Evolutionary conservation across 176 grass and related monocot species (phyloP).

Genomic region (Carex kokanica): DNA sequence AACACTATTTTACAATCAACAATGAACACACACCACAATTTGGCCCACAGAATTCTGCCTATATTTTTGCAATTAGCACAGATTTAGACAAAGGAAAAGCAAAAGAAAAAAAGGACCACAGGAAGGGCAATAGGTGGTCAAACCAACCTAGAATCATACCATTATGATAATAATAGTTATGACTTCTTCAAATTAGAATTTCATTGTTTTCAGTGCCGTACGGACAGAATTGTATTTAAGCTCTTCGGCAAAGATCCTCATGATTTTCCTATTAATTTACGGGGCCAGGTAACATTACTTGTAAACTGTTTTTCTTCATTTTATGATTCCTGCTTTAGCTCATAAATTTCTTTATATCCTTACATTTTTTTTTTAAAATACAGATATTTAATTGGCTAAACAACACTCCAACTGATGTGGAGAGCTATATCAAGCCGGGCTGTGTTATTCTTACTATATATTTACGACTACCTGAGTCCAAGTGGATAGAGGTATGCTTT

Average conservation of each 20-base stretch:
- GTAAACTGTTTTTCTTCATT: slow-evolving; percentile 14
- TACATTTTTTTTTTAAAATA: slow-evolving; percentile 22
- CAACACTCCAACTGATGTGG: slow-evolving; percentile 93
- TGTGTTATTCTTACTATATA: slow-evolving; percentile 97
- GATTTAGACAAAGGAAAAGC: neutral
- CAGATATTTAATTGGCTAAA: slow-evolving; percentile 97
- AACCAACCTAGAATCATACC: neutral
- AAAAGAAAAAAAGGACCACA: neutral
- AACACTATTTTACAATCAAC: neutral
- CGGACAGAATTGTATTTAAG: slow-evolving; percentile 95
- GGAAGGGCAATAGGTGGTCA: neutral
- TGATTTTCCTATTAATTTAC: slow-evolving; percentile 80
- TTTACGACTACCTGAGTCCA: slow-evolving; percentile 73
- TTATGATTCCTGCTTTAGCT: slow-evolving; percentile 3
- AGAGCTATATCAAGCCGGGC: slow-evolving; percentile 95
- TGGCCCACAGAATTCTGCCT: neutral
- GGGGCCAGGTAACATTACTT: slow-evolving; percentile 55
- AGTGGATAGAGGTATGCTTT: slow-evolving; percentile 66
- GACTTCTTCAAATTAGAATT: neutral
- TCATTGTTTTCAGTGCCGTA: slow-evolving; percentile 59
- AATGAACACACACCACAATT: neutral
- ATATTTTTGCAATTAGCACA: neutral
- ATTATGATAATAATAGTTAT: neutral
- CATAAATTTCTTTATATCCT: neutral
- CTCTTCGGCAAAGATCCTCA: slow-evolving; percentile 91